Evolutionary conservation across 257 asterid genomes (phyloP).

Genomic region (Przewalskia tangutica): DNA sequence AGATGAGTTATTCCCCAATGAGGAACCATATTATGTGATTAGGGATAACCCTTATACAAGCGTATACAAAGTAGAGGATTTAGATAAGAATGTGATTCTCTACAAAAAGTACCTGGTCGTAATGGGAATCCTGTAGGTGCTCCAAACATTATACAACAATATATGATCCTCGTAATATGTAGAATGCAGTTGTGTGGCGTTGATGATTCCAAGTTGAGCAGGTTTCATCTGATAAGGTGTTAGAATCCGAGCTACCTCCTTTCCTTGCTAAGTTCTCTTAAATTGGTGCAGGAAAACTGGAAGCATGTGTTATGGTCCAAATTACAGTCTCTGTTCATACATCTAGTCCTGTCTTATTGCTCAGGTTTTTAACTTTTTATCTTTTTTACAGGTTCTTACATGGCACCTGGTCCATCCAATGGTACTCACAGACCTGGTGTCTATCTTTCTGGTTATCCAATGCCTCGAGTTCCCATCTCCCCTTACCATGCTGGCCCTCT

Average conservation of each 20-base stretch:
- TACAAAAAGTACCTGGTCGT: background rate
- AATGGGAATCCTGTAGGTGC: background rate
- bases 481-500: conserved; percentile 85
- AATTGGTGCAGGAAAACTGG: background rate
- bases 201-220: background rate
- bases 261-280: background rate
- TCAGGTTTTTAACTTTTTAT: conserved; percentile 3
- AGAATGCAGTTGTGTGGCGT: background rate
- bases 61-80: background rate
- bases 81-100: background rate
- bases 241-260: background rate
- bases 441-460: conserved; percentile 77
- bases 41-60: background rate
- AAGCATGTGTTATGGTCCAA: background rate
- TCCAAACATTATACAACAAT: background rate
- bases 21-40: background rate
- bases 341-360: background rate
- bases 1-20: background rate
- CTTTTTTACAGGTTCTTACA: conserved; percentile 54
- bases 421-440: conserved; percentile 73
- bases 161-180: background rate
- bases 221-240: background rate
- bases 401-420: conserved; percentile 75
- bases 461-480: conserved; percentile 74
- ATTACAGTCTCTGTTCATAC: background rate